A percentile compares a stretch with the other conserved stretches of the same genome.
phyloP scores from a whole-genome alignment of 2,329 filamentous ascomycete genomes.

The Mariannaea elegans region DNA sequence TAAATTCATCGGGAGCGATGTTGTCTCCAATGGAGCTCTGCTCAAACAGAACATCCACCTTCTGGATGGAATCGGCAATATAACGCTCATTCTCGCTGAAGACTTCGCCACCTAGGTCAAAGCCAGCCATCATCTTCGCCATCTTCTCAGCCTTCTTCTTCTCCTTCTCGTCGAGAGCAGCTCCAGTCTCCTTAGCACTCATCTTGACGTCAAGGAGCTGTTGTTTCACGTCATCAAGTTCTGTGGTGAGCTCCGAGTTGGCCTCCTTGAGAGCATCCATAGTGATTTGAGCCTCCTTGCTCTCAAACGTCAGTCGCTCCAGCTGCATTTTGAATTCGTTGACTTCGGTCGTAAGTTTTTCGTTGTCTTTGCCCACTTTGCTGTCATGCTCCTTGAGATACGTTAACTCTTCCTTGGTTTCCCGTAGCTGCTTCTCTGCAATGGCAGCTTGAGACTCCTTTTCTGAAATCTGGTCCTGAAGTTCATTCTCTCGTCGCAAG shows the following conservation, averaged over 20 bases:
- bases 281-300: slow-evolving; percentile 95
- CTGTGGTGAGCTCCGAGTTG: slow-evolving; percentile 88
- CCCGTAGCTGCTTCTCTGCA: slow-evolving; percentile 81
- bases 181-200: slow-evolving; percentile 92
- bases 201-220: slow-evolving; percentile 96
- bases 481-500: slow-evolving; percentile 90
- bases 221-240: slow-evolving; percentile 95
- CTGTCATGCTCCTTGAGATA: slow-evolving; percentile 87
- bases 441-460: slow-evolving; percentile 84
- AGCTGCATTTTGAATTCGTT: slow-evolving; percentile 97
- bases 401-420: slow-evolving; percentile 85
- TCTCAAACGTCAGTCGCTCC: slow-evolving; percentile 93
- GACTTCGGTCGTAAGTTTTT: slow-evolving; percentile 82
- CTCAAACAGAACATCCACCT: slow-evolving; percentile 81
- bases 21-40: slow-evolving; percentile 79
- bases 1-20: slow-evolving; percentile 82
- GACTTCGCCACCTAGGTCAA: slow-evolving; percentile 90
- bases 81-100: slow-evolving; percentile 93
- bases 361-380: slow-evolving; percentile 88
- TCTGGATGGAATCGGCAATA: slow-evolving; percentile 84
- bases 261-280: slow-evolving; percentile 98
- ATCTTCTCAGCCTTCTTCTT: slow-evolving; percentile 99
- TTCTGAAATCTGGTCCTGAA: slow-evolving; percentile 95
- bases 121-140: slow-evolving; percentile 99
- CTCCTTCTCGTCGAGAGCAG: slow-evolving; percentile 94